Base-by-base conservation (phyloP, 2,329 filamentous ascomycete genomes). In the Aschersonia sp. region DNA sequence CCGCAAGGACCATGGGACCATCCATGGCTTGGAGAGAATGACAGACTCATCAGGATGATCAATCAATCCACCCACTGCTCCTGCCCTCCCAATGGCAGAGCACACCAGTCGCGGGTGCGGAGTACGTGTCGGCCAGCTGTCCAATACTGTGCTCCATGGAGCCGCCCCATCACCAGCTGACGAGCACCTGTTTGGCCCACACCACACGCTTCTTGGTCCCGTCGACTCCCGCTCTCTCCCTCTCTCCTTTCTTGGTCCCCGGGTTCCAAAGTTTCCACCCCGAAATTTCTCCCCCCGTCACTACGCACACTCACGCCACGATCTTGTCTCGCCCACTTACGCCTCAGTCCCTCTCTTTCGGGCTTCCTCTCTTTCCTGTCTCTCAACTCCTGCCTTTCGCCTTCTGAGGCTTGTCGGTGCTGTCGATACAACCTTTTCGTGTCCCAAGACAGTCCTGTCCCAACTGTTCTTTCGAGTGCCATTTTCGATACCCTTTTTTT, bases 231-330 rank as follows among this genome's bases (percentile, higher is more conserved):
- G 48, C 43, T 20, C 50, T 42, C 5, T 43, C 35, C 9, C 49
- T 47, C 44, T 53, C 50, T 48, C 52, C 52, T 54, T 54, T 52
- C 53, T 40, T 50, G 43, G 29, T 45, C 49, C 45, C 47, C 47
- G 30, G 41, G 20, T 31, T 45, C 48, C 43, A 42, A 42, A 45
- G 50, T 49, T 48, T 49, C 46, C 48, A 51, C 51, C 40, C 50
- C 50, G 53, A 54, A 54, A 53, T 53, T 53, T 52, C 53, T 47
- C 46, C 51, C 51, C 47, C 45, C 45, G 42, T 44, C 50, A 49
- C 47, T 41, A 49, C 28, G 9, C 41, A 40, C 45, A 45, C 44
- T 12, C 49, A 44, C 51, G 48, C 51, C 50, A 48, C 51, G 50
- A 50, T 51, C 49, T 46, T 48, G 49, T 50, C 49, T 50, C 44